These are phyloP conservation scores for Tylopilus plumbeoviolaceoides DNA, from an alignment of 768 basidiomycete genomes.

Conservation along the genomic window DNA sequence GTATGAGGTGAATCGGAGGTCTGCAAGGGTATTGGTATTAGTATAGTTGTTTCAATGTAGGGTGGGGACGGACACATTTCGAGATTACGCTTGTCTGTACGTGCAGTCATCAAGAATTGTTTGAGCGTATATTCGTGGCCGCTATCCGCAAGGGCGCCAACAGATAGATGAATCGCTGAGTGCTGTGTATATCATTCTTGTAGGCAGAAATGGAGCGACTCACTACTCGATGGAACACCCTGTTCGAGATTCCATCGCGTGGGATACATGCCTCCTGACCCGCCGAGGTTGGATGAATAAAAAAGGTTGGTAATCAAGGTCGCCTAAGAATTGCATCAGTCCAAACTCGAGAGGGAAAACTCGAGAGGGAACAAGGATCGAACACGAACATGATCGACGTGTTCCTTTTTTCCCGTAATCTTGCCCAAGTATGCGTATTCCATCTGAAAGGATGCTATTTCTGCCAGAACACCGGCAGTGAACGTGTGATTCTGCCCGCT, in stretches of 20 bases:
- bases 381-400: conserved; percentile 49
- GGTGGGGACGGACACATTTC: conserved; percentile 55
- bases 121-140: conserved; percentile 77
- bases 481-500: neutral
- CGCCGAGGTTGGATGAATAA: conserved; percentile 39
- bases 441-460: conserved; percentile 75
- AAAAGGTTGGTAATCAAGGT: conserved; percentile 46
- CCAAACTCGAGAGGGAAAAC: neutral
- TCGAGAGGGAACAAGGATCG: neutral
- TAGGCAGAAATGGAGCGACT: conserved; percentile 16
- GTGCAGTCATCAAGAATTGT: conserved; percentile 61
- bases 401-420: conserved; percentile 64
- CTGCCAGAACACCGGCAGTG: conserved; percentile 51
- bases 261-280: conserved; percentile 61
- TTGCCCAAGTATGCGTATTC: conserved; percentile 85
- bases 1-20: conserved; percentile 56
- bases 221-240: conserved; percentile 46
- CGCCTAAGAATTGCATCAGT: conserved; percentile 35
- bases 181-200: neutral
- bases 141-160: conserved; percentile 66
- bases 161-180: conserved; percentile 40
- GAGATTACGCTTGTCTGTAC: conserved; percentile 54
- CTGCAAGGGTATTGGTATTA: conserved; percentile 29
- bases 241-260: conserved; percentile 48
- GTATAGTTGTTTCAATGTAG: neutral